Conservation (phyloP, 257 asterid genomes). For the Solanum megistacrolobum region DNA sequence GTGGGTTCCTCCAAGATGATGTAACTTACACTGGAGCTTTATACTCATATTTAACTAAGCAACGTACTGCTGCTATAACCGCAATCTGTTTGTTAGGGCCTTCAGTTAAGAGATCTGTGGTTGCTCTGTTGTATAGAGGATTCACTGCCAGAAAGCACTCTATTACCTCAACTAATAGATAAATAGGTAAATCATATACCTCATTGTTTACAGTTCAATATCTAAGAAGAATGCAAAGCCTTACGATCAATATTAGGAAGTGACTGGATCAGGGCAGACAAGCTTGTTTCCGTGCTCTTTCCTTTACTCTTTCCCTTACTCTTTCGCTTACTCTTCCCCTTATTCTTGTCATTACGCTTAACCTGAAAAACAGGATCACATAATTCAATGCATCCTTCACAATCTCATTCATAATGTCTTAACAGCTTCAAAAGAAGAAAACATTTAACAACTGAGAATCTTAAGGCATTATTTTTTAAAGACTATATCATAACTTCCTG, state of each 20-base stretch:
- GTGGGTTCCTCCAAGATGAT: not conserved
- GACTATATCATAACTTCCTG: not conserved
- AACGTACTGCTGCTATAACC: not conserved
- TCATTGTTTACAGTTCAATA: conserved; percentile 25
- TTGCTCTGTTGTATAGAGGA: not conserved
- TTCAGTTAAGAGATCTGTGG: not conserved
- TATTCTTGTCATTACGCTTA: conserved; percentile 14
- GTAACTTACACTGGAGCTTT: not conserved
- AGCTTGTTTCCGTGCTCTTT: not conserved
- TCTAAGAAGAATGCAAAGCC: not conserved
- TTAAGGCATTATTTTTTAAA: not conserved
- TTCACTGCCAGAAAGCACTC: not conserved
- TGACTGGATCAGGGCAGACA: conserved; percentile 2
- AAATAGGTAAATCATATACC: no score
- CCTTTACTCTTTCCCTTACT: conserved; percentile 30
- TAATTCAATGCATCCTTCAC: not conserved
- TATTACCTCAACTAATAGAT: not conserved
- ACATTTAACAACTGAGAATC: not conserved
- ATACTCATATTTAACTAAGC: not conserved
- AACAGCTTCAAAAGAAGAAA: not conserved
- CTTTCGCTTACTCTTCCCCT: conserved; percentile 44
- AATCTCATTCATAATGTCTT: not conserved
- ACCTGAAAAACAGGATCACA: conserved; percentile 26
- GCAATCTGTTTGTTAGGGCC: not conserved
- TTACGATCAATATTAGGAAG: conserved; percentile 16